A percentile compares a stretch with the other conserved stretches of the same genome.
phyloP scores from a whole-genome alignment of 2,329 filamentous ascomycete genomes.

The Onygena corvina region DNA sequence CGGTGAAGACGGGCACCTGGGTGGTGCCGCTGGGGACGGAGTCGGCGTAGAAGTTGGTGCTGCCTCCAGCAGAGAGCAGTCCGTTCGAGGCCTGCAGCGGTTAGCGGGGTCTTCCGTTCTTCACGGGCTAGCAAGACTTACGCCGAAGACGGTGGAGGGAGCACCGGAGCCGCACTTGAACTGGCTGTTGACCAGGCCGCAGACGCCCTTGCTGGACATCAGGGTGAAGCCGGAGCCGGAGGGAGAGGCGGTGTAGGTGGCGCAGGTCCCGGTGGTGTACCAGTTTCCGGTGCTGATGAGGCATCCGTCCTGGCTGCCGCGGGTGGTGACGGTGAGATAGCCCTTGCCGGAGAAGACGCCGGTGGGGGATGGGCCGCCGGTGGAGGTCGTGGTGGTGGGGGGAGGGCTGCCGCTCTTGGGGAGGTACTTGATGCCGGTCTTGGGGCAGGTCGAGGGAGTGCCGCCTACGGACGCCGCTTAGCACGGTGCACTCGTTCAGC shows the following conservation, averaged over 20 bases:
- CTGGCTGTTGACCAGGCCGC: conserved; percentile 39
- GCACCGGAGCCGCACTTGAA: conserved; percentile 39
- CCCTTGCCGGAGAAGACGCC: conserved; percentile 43
- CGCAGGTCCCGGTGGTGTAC: conserved; percentile 52
- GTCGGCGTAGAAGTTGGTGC: conserved; percentile 24
- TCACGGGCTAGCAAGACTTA: conserved; percentile 17
- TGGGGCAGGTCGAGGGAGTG: conserved; percentile 50
- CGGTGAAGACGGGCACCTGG: conserved; percentile 23
- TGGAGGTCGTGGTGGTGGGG: conserved; percentile 9
- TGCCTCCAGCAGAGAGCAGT: conserved; percentile 15
- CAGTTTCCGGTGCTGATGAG: conserved; percentile 51
- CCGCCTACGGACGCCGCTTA: conserved; percentile 29
- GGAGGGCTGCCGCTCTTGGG: conserved; percentile 38
- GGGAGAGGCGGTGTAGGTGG: conserved; percentile 46
- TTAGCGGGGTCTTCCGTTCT: neutral
- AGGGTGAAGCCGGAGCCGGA: conserved; percentile 40
- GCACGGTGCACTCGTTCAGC: neutral
- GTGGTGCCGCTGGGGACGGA: conserved; percentile 22
- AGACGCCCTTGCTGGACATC: conserved; percentile 43
- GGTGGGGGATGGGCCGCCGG: conserved; percentile 5
- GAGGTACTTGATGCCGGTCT: conserved; percentile 51
- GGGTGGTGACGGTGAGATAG: conserved; percentile 40
- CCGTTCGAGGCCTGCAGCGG: conserved; percentile 8
- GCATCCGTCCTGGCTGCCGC: conserved; percentile 43
- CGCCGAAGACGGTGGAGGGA: conserved; percentile 25